phyloP scores from a whole-genome alignment of 1,284 basidiomycete genomes.

The Austroboletus niveus region DNA sequence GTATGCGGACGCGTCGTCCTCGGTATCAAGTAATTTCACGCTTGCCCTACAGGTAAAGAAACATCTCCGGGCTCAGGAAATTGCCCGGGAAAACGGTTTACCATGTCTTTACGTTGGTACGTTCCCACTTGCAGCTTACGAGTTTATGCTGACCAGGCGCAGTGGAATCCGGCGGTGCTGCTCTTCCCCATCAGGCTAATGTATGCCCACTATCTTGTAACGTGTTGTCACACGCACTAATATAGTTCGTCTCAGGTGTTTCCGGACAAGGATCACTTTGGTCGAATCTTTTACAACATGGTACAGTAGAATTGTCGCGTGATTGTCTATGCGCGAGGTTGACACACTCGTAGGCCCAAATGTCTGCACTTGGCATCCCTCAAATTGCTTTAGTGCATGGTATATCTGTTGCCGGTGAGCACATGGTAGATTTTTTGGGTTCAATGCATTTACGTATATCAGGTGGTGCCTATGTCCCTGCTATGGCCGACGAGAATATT shows the following conservation, averaged over 20 bases:
- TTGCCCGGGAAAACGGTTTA: slow-evolving; percentile 85
- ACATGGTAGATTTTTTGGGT: slow-evolving; percentile 1
- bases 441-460: slow-evolving; percentile 21
- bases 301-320: slow-evolving; percentile 38
- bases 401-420: slow-evolving; percentile 81
- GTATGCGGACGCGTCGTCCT: slow-evolving; percentile 38
- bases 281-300: slow-evolving; percentile 97
- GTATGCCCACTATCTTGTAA: slow-evolving; percentile 38
- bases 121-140: slow-evolving; percentile 9
- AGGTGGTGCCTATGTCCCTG: slow-evolving; percentile 90
- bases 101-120: slow-evolving; percentile 91
- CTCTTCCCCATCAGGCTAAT: slow-evolving; percentile 89
- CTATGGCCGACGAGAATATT: slow-evolving; percentile 95
- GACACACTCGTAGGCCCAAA: slow-evolving; percentile 61
- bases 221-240: slow-evolving; percentile 10
- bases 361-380: slow-evolving; percentile 88
- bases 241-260: slow-evolving; percentile 49
- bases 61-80: slow-evolving; percentile 90
- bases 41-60: slow-evolving; percentile 75
- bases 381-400: slow-evolving; percentile 94
- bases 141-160: slow-evolving; percentile 12
- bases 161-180: slow-evolving; percentile 95
- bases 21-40: neutral
- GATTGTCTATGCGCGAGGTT: slow-evolving; percentile 5
- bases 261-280: slow-evolving; percentile 91